Base-by-base conservation (phyloP, 2,329 filamentous ascomycete species). In the Leptographium flavum region DNA sequence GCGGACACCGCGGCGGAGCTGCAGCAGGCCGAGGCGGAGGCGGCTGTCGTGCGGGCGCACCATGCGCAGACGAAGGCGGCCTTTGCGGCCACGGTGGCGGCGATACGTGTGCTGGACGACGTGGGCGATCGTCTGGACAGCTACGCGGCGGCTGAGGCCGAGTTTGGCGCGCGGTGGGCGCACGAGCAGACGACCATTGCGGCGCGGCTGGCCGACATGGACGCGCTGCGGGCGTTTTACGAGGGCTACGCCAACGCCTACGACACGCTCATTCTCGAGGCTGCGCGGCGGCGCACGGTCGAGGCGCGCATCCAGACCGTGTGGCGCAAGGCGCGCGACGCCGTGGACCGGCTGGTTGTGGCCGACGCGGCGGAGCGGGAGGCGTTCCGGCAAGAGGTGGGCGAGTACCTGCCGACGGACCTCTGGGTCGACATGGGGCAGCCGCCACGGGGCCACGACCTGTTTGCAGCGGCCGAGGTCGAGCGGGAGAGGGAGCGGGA, bases 181-280 rank as follows among this genome's bases (percentile, higher is more conserved):
- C 76, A 81, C 48, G 86, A 94, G 52, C 79, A 81, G 51, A 72
- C 76, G 4, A 71, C 70, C 17, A 83, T 96, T 22, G 69, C 72
- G 31, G 69, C 65, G 15, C 83, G 79, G 53, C 74, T 94, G 35
- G 67, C 72, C 10, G 86, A 94, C 56, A 81, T 96, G 61, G 78
- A 82, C 43, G 76, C 77, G 21, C 74, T 95, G 55, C 73, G 79
- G 11, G 69, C 76, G n/a, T 86, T 95, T 55, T 96, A 95, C 61
- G 83, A 90, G 49, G 80, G 82, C 17, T 98, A 96, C 56, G 71
- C 84, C 19, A 74, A 78, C 43, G 86, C 87, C 0, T 96, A 98
- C 57, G 83, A 87, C 53, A 79, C 81, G 19, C 67, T 98, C 13
- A 73, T 95, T 22, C 71, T 94, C 1, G 92, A 98, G 60, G 81